Evolutionary conservation across 108 stramenopile genomes (phyloP).

Genomic region (Skeletonema tropicum): DNA sequence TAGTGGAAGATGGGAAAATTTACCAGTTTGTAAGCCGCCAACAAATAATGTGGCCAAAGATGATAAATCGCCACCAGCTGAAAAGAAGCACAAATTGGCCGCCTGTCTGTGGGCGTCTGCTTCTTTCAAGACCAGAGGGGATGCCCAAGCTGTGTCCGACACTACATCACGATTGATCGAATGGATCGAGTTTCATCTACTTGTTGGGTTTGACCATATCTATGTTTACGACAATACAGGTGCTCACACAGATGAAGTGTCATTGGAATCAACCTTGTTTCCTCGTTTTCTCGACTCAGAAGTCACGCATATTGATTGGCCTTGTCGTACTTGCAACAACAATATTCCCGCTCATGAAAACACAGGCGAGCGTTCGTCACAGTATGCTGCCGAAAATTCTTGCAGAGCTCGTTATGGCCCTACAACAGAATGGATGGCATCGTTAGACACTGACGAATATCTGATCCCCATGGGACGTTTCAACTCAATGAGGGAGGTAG

Average conservation of each 20-base stretch:
- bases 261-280: conserved; percentile 36
- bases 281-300: conserved; percentile 35
- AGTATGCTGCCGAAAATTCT: conserved; percentile 85
- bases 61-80: conserved; percentile 33
- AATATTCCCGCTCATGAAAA: conserved; percentile 65
- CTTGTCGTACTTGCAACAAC: conserved; percentile 76
- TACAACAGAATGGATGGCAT: conserved; percentile 75
- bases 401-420: conserved; percentile 79
- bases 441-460: conserved; percentile 85
- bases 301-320: conserved; percentile 76
- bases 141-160: conserved; percentile 52
- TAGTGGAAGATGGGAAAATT: conserved; percentile 48
- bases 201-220: conserved; percentile 82
- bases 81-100: conserved; percentile 55
- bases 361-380: conserved; percentile 76
- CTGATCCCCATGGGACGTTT: conserved; percentile 58
- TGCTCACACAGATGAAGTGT: conserved; percentile 24
- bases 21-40: conserved; percentile 47
- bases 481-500: conserved; percentile 33
- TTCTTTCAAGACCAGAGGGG: conserved; percentile 58
- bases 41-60: conserved; percentile 27
- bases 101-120: conserved; percentile 70
- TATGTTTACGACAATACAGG: conserved; percentile 82
- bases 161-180: conserved; percentile 62
- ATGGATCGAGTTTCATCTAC: conserved; percentile 85